Evolutionary conservation across 2,329 filamentous ascomycete species (phyloP), one percentile per base, ranked within the genome.

Genomic region (Tolypocladium sp.): DNA sequence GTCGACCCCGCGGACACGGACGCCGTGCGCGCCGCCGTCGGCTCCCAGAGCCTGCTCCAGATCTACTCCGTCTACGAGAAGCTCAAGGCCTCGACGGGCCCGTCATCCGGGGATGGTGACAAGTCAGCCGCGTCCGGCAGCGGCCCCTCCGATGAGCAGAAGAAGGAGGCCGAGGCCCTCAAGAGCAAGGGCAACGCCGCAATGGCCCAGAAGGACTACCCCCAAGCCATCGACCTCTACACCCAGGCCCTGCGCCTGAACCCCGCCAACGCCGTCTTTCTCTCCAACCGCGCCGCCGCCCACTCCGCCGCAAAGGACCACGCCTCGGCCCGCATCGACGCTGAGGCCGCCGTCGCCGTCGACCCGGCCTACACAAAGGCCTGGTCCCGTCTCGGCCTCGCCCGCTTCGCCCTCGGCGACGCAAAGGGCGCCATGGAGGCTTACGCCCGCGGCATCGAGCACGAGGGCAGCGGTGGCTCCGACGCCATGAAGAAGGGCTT

Each of bases 21-120:
- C 58, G 87, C 91, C 67, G 79, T 93, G 67, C 79, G 85, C 65
- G 84, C 90, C 66, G 91, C 92, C 66, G 80, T 96, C 65, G 92
- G 92, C 69, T 84, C 87, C 64, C 92, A 97, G 79, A 92, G 88
- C 72, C 87, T 99, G 62, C 82, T 92, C 62, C 87, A 88, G 74
- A 95, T 99, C 77, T 99, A 95, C 82, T 86, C 86, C 70, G 92
- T 97, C 64, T 97, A 97, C 77, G 94, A 99, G 79, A 96, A 95
- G 77, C 84, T 97, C 64, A 92, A 92, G 78, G 82, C 84, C 61
- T 73, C 73, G 44, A 65, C 71, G 40, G 71, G 37, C 66, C 74
- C 17, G 69, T 79, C 57, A 75, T 81, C 53, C n/a, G 70, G 79
- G 15, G 69, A 76, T 2, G 63, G 73, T n/a, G 62, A 75, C 38